Percentiles rank a stretch among this genome's conserved stretches.
phyloP scores from a whole-genome alignment of 1,284 basidiomycete species.

The Ceratobasidium sp. region DNA sequence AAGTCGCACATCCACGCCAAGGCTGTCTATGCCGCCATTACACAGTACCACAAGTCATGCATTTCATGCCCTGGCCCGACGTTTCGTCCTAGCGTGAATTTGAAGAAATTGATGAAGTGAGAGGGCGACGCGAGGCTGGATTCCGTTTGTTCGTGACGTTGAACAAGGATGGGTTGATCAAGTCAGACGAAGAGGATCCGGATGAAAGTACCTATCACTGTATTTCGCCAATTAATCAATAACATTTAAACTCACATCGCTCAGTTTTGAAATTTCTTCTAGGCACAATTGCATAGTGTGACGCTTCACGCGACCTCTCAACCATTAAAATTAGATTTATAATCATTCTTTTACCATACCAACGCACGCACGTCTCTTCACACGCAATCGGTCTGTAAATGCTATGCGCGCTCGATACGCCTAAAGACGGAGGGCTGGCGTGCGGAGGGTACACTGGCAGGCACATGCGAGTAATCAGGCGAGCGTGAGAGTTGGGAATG shows the following conservation, averaged over 20 bases:
- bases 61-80: slow-evolving; percentile 27
- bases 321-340: slow-evolving; percentile 53
- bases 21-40: slow-evolving; percentile 26
- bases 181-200: slow-evolving; percentile 5
- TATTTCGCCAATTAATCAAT: not conserved
- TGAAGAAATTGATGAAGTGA: slow-evolving; percentile 25
- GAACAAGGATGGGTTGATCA: slow-evolving; percentile 45
- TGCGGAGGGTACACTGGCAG: slow-evolving; percentile 75
- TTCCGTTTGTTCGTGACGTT: slow-evolving; percentile 51
- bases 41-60: slow-evolving; percentile 46
- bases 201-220: not conserved
- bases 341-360: slow-evolving; percentile 61
- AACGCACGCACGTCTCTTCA: slow-evolving; percentile 73
- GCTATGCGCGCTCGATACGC: slow-evolving; percentile 67
- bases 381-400: slow-evolving; percentile 74
- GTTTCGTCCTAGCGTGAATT: slow-evolving; percentile 19
- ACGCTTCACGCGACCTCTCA: slow-evolving; percentile 46
- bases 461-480: slow-evolving; percentile 67
- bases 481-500: slow-evolving; percentile 67
- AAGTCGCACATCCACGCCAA: slow-evolving; percentile 34
- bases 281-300: slow-evolving; percentile 52
- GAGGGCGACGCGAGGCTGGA: slow-evolving; percentile 35
- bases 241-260: not conserved
- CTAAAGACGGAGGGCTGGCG: slow-evolving; percentile 64
- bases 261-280: slow-evolving; percentile 3